Evolutionary conservation across 371 early-diverging fungal species (phyloP).

Genomic region (Thermomucor indicae-seudaticae): DNA sequence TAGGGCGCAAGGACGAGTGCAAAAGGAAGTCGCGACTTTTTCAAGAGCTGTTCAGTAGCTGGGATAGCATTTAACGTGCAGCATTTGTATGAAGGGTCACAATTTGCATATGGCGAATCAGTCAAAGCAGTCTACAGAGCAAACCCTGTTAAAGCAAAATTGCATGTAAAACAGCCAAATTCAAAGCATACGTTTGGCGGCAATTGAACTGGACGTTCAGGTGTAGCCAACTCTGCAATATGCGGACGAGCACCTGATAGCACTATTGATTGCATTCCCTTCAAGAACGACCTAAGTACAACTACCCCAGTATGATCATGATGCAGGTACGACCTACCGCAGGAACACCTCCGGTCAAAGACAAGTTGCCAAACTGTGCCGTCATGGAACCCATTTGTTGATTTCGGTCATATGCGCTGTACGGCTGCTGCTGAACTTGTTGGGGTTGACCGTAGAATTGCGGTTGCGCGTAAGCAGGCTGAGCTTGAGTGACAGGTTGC

Average conservation of each 20-base stretch:
- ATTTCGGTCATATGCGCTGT: constrained; percentile 22
- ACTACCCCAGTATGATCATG: background rate
- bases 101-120: constrained; percentile 63
- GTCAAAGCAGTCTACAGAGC: constrained; percentile 59
- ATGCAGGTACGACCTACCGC: constrained; percentile 1
- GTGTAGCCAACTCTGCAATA: constrained; percentile 50
- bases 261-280: constrained; percentile 34
- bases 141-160: background rate
- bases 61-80: constrained; percentile 90
- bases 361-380: constrained; percentile 45
- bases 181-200: constrained; percentile 51
- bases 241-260: constrained; percentile 55
- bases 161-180: background rate
- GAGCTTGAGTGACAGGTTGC: constrained; percentile 10
- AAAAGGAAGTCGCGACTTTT: constrained; percentile 84
- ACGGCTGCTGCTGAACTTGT: constrained; percentile 24
- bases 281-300: background rate
- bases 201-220: constrained; percentile 52
- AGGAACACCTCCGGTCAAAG: constrained; percentile 14
- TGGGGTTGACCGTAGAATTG: constrained; percentile 18
- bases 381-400: constrained; percentile 32
- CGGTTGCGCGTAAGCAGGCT: constrained; percentile 15
- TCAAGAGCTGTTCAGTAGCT: constrained; percentile 69
- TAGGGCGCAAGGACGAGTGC: constrained; percentile 89
- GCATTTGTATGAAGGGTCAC: constrained; percentile 78